Base-by-base conservation (phyloP, 257 asterid genomes). In the Solanum ahanhuiri region DNA sequence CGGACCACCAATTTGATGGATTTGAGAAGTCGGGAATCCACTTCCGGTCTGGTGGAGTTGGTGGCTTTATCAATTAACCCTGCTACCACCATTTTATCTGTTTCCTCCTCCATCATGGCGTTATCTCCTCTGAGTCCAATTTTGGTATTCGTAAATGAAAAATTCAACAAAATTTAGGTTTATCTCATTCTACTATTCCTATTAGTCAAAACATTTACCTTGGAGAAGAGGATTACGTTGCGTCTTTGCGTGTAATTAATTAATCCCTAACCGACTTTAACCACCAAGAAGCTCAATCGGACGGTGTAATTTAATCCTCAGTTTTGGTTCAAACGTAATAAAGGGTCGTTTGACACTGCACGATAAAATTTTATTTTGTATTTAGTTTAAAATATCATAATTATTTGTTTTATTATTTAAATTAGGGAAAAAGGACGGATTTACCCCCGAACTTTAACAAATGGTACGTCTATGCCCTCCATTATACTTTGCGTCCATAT, bases 1-100 rank as follows among this genome's bases (percentile, higher is more conserved):
- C 99, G 98, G 87, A 93, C 98, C 41, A 87, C 91, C 28, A 87
- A 95, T 90, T 96, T 96, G 86, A 96, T 95, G 89, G 98, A 91
- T 90, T 94, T 96, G 86, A 96, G 96, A 83, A 94, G 90, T 67
- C 96, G 96, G 1, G 98, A 98, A 67, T 96, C 94, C 54, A 96
- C 95, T 90, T 93, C 96, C 73, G 94, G 91, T 82, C 91, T 90
- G 86, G 98, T 95, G 1, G 99, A 94, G 69, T 92, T 90, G 30
- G 95, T 92, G 71, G 98, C 97, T 60, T 85, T 93, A 79, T 93
- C 95, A 11, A 95, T 92, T 51, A 96, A 70, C 51, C 87, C 89
- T 90, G 84, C 94, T 88, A 81, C 87, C 89, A 23, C 48, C 88
- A 45, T 84, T 31, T 35, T 88, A 81, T 83, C 91, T 48, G 85